phyloP scores from a whole-genome alignment of 2,329 filamentous ascomycete genomes.

The Bipolaris oryzae region DNA sequence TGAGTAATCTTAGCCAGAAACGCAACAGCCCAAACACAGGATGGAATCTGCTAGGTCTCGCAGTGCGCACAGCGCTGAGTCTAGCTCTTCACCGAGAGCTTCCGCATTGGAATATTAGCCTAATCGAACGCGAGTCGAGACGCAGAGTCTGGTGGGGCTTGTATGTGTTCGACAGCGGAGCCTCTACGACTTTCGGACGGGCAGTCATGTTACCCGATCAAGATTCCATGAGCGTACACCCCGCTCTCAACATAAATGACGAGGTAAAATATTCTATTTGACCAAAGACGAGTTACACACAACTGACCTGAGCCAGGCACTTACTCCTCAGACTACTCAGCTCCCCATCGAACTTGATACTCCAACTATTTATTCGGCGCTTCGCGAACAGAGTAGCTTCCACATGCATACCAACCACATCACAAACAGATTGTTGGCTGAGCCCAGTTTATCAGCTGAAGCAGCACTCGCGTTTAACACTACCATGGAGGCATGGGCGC shows the following conservation, averaged over 20 bases:
- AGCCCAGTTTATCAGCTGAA: slow-evolving; percentile 33
- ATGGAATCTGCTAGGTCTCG: slow-evolving; percentile 34
- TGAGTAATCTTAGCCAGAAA: slow-evolving; percentile 35
- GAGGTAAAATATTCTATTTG: slow-evolving; percentile 15
- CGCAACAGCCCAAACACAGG: slow-evolving; percentile 33
- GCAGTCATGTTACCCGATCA: slow-evolving; percentile 34
- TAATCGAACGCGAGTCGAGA: slow-evolving; percentile 33
- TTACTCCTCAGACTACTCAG: slow-evolving; percentile 28
- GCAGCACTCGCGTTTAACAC: slow-evolving; percentile 28
- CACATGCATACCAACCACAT: slow-evolving; percentile 35
- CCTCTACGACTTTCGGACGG: slow-evolving; percentile 34
- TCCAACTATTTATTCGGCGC: slow-evolving; percentile 30
- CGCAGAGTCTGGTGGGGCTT: slow-evolving; percentile 35
- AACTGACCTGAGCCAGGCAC: slow-evolving; percentile 20
- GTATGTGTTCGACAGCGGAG: slow-evolving; percentile 36
- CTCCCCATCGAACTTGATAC: slow-evolving; percentile 24
- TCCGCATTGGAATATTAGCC: slow-evolving; percentile 36
- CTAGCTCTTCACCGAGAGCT: slow-evolving; percentile 35
- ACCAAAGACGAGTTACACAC: not conserved
- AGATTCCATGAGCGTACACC: slow-evolving; percentile 34
- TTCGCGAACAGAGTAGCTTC: slow-evolving; percentile 30
- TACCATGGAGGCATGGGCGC: slow-evolving; percentile 28
- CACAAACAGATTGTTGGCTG: slow-evolving; percentile 30
- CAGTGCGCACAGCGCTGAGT: slow-evolving; percentile 32
- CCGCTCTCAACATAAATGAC: slow-evolving; percentile 30